A percentile compares a stretch with the other conserved stretches of the same genome.
phyloP scores from a whole-genome alignment of 225 moss, liverwort and hornwort species.

The Neckera pumila region DNA sequence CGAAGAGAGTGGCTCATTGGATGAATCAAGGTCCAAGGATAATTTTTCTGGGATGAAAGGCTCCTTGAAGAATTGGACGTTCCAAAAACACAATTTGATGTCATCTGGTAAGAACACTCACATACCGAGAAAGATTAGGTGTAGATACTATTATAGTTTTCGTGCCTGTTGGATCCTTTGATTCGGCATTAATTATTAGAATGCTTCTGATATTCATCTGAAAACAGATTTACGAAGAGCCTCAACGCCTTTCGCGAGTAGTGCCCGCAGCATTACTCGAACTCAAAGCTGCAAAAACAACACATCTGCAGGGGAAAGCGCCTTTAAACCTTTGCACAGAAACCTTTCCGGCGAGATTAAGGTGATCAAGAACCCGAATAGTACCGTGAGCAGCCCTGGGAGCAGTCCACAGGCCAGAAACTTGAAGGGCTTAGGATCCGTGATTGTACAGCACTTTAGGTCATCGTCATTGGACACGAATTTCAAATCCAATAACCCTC shows the following conservation, averaged over 20 bases:
- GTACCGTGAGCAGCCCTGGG: background rate
- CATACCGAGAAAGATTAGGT: background rate
- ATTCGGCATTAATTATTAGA: background rate
- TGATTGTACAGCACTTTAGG: background rate
- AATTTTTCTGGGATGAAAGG: background rate
- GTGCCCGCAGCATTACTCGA: background rate
- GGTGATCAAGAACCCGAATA: background rate
- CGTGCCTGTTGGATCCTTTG: background rate
- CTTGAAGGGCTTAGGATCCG: background rate
- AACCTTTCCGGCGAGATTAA: background rate
- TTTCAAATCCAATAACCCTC: background rate
- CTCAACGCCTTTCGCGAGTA: background rate
- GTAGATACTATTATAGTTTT: background rate
- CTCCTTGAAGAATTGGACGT: background rate
- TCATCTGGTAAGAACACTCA: constrained; percentile 5
- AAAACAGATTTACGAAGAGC: constrained; percentile 5
- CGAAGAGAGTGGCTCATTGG: constrained; percentile 2
- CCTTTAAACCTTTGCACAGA: background rate
- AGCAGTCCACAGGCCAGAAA: constrained; percentile 2
- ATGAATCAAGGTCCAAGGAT: constrained; percentile 7
- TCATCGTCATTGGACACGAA: constrained; percentile 13
- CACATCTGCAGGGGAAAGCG: background rate
- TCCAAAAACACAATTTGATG: constrained; percentile 1
- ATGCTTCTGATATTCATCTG: background rate
- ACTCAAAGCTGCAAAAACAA: background rate